Conservation (phyloP, 2,329 filamentous ascomycete species). For the Sordariomycetes sp. region DNA sequence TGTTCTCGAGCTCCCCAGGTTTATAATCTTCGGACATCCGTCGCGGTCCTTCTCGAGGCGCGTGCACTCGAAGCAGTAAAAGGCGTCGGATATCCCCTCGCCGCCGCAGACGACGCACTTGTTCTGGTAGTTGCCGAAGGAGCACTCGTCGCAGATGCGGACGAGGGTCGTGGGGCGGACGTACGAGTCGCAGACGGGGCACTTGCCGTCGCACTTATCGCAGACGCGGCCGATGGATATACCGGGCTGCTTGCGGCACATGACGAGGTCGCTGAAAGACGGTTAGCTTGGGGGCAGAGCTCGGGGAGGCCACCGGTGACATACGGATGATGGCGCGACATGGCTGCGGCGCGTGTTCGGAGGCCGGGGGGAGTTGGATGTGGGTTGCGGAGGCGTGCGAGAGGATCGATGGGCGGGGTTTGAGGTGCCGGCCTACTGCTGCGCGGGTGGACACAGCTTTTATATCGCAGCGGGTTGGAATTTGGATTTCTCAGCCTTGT, state of each 20-base stretch:
- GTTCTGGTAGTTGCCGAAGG: slow-evolving; percentile 99
- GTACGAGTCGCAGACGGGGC: slow-evolving; percentile 97
- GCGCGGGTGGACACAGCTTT: background rate
- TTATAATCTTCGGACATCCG: slow-evolving; percentile 98
- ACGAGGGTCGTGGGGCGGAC: slow-evolving; percentile 95
- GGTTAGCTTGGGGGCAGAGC: slow-evolving; percentile 9
- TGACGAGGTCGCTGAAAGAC: slow-evolving; percentile 71
- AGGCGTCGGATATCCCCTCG: slow-evolving; percentile 94
- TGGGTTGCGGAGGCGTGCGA: background rate
- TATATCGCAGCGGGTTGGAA: background rate
- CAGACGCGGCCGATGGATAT: slow-evolving; percentile 97
- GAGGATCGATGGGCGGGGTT: background rate
- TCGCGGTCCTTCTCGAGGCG: slow-evolving; percentile 93
- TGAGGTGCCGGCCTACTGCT: background rate
- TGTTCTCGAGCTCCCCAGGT: slow-evolving; percentile 87
- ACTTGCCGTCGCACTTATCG: slow-evolving; percentile 99
- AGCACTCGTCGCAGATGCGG: slow-evolving; percentile 98
- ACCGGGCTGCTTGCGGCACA: slow-evolving; percentile 98
- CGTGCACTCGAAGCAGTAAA: slow-evolving; percentile 99
- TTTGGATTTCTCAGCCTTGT: background rate
- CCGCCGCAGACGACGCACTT: slow-evolving; percentile 98
- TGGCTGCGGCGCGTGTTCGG: slow-evolving; percentile 26
- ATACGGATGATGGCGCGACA: slow-evolving; percentile 93
- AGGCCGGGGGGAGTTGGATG: background rate
- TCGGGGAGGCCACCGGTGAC: slow-evolving; percentile 17